Conservation (phyloP, 257 asterid genomes). For the Plantago ovata region DNA sequence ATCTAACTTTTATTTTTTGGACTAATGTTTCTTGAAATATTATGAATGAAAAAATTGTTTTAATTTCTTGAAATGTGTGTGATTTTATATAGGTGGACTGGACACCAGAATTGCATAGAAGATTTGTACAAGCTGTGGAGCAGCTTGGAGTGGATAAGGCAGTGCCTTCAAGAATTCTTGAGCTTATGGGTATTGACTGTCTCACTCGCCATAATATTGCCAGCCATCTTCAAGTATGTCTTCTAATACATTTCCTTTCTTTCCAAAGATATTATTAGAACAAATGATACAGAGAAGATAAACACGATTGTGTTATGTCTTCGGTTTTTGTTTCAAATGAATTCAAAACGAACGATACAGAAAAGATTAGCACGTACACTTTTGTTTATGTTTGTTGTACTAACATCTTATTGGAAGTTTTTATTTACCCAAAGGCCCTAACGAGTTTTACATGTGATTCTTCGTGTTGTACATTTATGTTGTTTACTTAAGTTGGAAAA, state of each 20-base stretch:
- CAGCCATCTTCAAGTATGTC: slow-evolving; percentile 63
- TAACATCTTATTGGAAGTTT: no score
- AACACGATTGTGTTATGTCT: no score
- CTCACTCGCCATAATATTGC: slow-evolving; percentile 72
- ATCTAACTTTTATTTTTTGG: neutral
- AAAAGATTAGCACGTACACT: no score
- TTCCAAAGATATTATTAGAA: no score
- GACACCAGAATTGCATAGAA: slow-evolving; percentile 68
- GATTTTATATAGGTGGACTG: slow-evolving; percentile 51
- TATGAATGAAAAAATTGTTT: slow-evolving; percentile 20
- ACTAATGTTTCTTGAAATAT: slow-evolving; percentile 16
- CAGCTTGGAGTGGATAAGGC: slow-evolving; percentile 72
- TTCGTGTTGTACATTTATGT: no score
- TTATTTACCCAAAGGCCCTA: no score
- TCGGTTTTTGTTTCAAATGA: no score
- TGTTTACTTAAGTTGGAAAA: no score
- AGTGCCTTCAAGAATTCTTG: slow-evolving; percentile 66
- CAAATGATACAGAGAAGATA: no score
- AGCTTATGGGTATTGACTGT: slow-evolving; percentile 62
- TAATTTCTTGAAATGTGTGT: slow-evolving; percentile 18
- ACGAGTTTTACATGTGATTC: no score
- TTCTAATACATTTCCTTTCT: neutral
- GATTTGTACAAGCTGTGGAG: slow-evolving; percentile 67
- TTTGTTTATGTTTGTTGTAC: no score
- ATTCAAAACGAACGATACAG: no score